Conservation (phyloP, 2,329 filamentous ascomycete species). For the Cryphonectria carpinicola region DNA sequence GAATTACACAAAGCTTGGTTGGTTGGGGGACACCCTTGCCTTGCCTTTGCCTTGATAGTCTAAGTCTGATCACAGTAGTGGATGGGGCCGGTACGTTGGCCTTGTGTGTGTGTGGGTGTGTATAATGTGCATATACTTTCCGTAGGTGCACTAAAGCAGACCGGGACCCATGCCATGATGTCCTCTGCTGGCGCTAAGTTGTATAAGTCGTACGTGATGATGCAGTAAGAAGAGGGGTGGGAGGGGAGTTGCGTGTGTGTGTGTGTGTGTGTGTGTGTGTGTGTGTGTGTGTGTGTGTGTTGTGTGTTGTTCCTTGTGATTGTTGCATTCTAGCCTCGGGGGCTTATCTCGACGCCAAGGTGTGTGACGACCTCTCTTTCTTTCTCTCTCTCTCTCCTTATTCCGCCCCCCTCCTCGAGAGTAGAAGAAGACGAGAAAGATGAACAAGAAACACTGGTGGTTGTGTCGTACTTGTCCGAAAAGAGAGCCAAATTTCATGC, state of each 20-base stretch:
- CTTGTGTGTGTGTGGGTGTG: background rate
- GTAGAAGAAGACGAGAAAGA: background rate
- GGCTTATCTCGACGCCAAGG: slow-evolving; percentile 6
- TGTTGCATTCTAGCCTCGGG: background rate
- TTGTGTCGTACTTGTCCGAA: background rate
- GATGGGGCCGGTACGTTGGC: too few species aligned
- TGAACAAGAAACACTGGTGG: background rate
- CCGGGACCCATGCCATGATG: background rate
- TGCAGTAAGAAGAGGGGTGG: too few species aligned
- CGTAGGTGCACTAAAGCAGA: background rate
- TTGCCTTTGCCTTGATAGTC: background rate
- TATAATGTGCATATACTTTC: background rate
- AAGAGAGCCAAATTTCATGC: slow-evolving; percentile 7
- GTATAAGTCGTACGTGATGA: background rate
- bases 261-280: background rate
- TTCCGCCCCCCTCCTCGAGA: background rate
- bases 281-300: background rate
- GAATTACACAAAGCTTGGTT: too few species aligned
- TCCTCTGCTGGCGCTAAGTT: background rate
- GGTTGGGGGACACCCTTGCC: too few species aligned
- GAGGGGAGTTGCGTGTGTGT: background rate
- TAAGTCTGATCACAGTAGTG: background rate
- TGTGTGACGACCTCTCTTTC: background rate
- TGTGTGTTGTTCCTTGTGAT: background rate
- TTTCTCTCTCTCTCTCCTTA: too few species aligned